phyloP scores from a whole-genome alignment of 208 protist species.

The Acanthamoeba comandoni region DNA sequence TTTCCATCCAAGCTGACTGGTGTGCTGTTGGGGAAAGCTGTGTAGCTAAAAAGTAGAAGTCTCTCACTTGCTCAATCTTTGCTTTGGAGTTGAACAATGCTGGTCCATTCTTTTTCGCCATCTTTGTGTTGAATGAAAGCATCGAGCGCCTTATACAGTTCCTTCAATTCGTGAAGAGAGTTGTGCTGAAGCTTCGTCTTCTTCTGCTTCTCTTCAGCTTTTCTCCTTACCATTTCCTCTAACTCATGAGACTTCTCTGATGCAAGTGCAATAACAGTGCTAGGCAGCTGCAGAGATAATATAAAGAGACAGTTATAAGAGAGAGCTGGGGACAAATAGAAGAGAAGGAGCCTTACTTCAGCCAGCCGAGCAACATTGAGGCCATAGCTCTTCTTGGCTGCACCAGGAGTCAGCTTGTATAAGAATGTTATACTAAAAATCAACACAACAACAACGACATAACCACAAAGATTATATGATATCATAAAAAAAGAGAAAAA shows the following conservation, averaged over 20 bases:
- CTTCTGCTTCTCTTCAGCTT: conserved; percentile 11
- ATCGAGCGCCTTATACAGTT: too few species aligned
- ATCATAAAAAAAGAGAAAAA: conserved; percentile 1
- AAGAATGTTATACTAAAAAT: conserved; percentile 72
- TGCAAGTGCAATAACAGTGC: conserved; percentile 13
- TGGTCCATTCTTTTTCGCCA: too few species aligned
- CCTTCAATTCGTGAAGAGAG: too few species aligned
- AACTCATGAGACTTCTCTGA: conserved; percentile 48
- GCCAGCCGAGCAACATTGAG: conserved; percentile 70
- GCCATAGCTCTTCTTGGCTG: conserved; percentile 66
- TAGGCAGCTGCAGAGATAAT: conserved; percentile 12
- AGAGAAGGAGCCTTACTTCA: conserved; percentile 7
- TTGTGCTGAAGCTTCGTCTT: background rate
- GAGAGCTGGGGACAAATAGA: background rate
- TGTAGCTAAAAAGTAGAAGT: too few species aligned
- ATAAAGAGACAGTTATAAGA: background rate
- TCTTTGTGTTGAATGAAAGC: too few species aligned
- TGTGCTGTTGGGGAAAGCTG: too few species aligned
- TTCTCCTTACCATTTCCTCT: conserved; percentile 37
- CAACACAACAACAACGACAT: background rate
- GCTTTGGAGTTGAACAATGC: too few species aligned
- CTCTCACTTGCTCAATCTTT: too few species aligned
- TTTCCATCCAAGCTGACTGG: too few species aligned
- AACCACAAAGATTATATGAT: background rate
- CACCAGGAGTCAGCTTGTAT: conserved; percentile 55